These are phyloP conservation scores for Hippophae gyantsensis DNA, from an alignment of 306 rosid species.

Conservation along the genomic window DNA sequence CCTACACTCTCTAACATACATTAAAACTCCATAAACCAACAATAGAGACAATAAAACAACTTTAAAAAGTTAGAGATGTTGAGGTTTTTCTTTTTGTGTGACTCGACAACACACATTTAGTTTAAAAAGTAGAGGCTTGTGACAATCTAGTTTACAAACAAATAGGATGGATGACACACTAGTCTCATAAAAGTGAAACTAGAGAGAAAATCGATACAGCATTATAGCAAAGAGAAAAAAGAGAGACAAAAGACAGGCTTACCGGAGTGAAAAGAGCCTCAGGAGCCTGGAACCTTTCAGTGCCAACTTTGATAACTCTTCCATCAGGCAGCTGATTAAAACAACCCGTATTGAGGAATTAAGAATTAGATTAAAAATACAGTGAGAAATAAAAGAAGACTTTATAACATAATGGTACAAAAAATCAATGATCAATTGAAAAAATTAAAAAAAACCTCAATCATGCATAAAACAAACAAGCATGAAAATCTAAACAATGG, in stretches of 20 bases:
- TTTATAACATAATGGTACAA: background rate
- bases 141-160: background rate
- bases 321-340: constrained; percentile 93
- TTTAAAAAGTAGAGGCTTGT: background rate
- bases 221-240: background rate
- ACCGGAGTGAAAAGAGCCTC: constrained; percentile 99
- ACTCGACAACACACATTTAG: too few relatives aligned
- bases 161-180: background rate
- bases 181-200: background rate
- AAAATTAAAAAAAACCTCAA: background rate
- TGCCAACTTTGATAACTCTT: constrained; percentile 97
- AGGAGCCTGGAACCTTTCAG: constrained; percentile 98
- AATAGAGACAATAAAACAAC: too few relatives aligned
- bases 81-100: too few relatives aligned
- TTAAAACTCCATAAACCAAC: too few relatives aligned
- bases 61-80: too few relatives aligned
- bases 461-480: constrained; percentile 6
- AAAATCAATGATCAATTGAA: background rate
- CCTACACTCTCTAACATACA: too few relatives aligned
- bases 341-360: constrained; percentile 5
- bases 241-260: constrained; percentile 27
- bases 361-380: constrained; percentile 1
- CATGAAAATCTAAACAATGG: background rate
- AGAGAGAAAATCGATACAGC: background rate
- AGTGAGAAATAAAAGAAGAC: background rate